phyloP scores from a whole-genome alignment of 495 filamentous ascomycete genomes.

The Friedmanniomyces simplex region DNA sequence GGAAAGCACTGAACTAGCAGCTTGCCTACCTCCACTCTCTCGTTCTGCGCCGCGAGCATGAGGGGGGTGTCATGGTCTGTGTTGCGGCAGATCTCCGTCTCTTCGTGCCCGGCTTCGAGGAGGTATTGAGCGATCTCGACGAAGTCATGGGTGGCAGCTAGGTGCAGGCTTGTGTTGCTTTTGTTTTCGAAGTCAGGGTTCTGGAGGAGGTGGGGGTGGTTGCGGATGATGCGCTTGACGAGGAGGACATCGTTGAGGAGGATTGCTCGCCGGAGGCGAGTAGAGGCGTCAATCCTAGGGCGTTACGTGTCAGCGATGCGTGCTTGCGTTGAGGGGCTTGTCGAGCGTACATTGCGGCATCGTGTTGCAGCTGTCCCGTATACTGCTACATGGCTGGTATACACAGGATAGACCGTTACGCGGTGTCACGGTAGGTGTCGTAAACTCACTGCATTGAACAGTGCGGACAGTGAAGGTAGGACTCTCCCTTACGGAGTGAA shows the following conservation, averaged over 20 bases:
- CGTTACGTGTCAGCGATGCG: neutral
- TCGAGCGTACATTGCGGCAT: neutral
- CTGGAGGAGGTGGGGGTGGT: conserved; percentile 55
- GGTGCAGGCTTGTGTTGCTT: conserved; percentile 65
- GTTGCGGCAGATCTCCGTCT: conserved; percentile 53
- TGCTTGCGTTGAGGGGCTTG: neutral
- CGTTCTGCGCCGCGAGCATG: conserved; percentile 40
- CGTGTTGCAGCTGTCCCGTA: neutral
- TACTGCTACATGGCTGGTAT: neutral
- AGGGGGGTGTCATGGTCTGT: conserved; percentile 61
- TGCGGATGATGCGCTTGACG: conserved; percentile 60
- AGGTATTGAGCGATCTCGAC: conserved; percentile 47
- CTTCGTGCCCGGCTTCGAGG: conserved; percentile 34
- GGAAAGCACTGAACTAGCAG: conserved; percentile 42
- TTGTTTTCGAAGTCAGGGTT: conserved; percentile 55
- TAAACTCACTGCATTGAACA: neutral
- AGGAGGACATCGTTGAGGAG: conserved; percentile 58
- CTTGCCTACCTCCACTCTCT: conserved; percentile 49
- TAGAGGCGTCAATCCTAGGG: conserved; percentile 30
- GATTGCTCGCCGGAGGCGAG: conserved; percentile 48
- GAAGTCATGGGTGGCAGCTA: conserved; percentile 60
- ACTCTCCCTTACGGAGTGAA: neutral
- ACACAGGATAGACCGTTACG: too few species aligned
- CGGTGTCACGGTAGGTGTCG: too few species aligned
- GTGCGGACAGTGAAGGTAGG: neutral